Base-by-base conservation (phyloP, 805 yeast genomes). In the Candida maltosa region DNA sequence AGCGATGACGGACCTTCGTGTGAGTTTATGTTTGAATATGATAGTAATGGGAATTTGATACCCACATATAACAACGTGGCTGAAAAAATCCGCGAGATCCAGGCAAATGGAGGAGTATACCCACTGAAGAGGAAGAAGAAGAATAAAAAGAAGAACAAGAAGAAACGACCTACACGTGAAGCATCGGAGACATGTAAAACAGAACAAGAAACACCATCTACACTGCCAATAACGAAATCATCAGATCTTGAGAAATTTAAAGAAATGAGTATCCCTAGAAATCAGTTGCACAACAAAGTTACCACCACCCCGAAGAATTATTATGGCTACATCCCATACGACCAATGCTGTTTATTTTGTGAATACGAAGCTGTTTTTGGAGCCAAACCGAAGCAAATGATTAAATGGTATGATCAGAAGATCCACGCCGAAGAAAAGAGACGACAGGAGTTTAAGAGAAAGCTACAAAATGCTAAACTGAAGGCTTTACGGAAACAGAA, bases 341-440 rank as follows among this genome's bases (percentile, higher is more conserved):
- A 37, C 30, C 19, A 39, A 30, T 49, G 65, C 41, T 75, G 80
- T 47, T 52, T 72, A 41, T 65, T 75, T 35, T 75, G 80, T 51
- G 77, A 74, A 43, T 75, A 73, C 48, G 75, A 73, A 46, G 60
- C 65, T 34, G 65, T 73, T 2, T 75, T 63, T 49, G 79, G 80
- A 2, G 54, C 52, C 29, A 69, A 72, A 32, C 80, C 80, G 0
- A 51, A 54, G 16, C 72, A 73, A 46, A 65, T 71, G 66, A 69
- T 74, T 40, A 69, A 66, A 46, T 70, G 76, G 72, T 69, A 69
- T 40, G 70, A 73, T 38, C 53, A 54, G 32, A 58, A 61, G 31
- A 47, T 62, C 23, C 43, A 34, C 27, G 51, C 24, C 34, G 66
- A 60, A 27, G 58, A 56, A 34, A 42, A 52, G 34, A 49, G 65